Evolutionary conservation across 1,139 yeast species (phyloP), one percentile per base, ranked within the genome.

Genomic region (Candida pseudocylindracea): DNA sequence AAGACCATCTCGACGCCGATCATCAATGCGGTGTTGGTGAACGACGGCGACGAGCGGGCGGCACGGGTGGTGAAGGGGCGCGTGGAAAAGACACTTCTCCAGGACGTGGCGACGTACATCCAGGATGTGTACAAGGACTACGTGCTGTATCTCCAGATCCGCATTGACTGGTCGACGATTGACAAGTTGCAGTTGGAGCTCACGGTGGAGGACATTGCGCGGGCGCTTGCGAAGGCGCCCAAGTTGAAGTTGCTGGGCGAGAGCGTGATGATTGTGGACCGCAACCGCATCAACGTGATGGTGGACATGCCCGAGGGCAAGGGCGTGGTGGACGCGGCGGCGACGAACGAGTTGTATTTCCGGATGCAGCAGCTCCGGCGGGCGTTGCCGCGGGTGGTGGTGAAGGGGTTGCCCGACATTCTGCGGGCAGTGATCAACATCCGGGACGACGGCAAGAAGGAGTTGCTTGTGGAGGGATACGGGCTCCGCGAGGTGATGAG

Each of bases 51-150:
- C 50, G 96, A 85, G 55, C 76, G 93, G 48, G 95, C 96, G 26
- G 98, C 98, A 0, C 72, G 99, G 53, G 95, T 91, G 42, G 98
- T 91, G 30, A 91, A 91, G 55, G 98, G 99, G 33, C 69, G 99
- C 50, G 70, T 91, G 36, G 99, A 91, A 50, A 91, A 88, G 58
- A 91, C 98, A 0, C 55, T 75, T 36, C 56, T 91, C 38, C 71
- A 73, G 40, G 98, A 91, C 48, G 75, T 91, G 39, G 83, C 92
- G 2, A 79, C 55, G 46, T 85, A 70, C 50, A 76, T 91, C 41
- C 94, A 88, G 49, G 99, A 91, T 55, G 95, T 88, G 12, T 91
- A 85, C 52, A 74, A 71, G 41, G 79, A 80, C 42, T 67, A 69
- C 42, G 61, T 70, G 54, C 81, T 95, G 1, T 83, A 61, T 48